Conservation (phyloP, 2,329 filamentous ascomycete species). For the Colletotrichum tropicale region DNA sequence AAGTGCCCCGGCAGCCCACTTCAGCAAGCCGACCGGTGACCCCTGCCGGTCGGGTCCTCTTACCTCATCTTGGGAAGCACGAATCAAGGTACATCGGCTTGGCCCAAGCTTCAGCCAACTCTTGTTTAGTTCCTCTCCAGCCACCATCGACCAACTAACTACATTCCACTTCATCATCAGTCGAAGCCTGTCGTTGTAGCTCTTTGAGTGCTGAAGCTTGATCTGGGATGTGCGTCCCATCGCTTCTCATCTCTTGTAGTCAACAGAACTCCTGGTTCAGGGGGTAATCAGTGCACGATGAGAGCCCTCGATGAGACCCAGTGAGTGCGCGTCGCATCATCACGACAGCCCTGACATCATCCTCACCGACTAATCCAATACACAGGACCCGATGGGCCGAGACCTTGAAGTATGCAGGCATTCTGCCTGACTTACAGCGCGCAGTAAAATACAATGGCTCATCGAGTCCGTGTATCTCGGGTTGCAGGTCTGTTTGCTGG, state of each 20-base stretch:
- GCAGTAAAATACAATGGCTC: slow-evolving; percentile 66
- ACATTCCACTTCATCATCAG: neutral
- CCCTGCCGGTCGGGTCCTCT: neutral
- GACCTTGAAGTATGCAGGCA: slow-evolving; percentile 62
- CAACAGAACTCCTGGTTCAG: neutral
- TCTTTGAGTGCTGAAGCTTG: neutral
- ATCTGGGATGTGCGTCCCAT: neutral
- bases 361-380: slow-evolving; percentile 3
- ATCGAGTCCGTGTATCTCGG: slow-evolving; percentile 69
- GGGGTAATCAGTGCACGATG: slow-evolving; percentile 1
- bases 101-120: slow-evolving; percentile 10
- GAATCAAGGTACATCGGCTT: neutral
- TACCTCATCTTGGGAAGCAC: slow-evolving; percentile 4
- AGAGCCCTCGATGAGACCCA: slow-evolving; percentile 15
- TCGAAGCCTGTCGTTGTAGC: neutral
- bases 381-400: slow-evolving; percentile 70
- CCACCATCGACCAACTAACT: slow-evolving; percentile 4
- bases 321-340: slow-evolving; percentile 7
- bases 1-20: neutral
- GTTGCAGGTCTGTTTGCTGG: slow-evolving; percentile 89
- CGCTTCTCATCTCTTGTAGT: neutral
- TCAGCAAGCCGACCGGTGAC: neutral
- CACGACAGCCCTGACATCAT: slow-evolving; percentile 22
- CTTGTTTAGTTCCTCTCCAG: slow-evolving; percentile 6
- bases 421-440: slow-evolving; percentile 65